phyloP scores from a whole-genome alignment of 1,284 basidiomycete species.

The Vanrija humicola region DNA sequence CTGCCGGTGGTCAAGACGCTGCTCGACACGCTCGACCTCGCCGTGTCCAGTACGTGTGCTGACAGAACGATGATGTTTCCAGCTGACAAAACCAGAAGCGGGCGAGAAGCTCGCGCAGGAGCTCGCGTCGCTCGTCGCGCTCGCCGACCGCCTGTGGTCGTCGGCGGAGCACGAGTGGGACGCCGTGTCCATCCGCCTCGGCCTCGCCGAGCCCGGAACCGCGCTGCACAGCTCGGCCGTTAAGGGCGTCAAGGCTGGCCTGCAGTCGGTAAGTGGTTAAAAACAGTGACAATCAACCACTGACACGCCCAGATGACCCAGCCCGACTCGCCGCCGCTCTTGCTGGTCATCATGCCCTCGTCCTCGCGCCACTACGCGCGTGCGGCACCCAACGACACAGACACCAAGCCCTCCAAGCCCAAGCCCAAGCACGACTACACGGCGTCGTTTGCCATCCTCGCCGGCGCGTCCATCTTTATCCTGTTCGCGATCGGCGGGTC shows the following conservation, averaged over 20 bases:
- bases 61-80: neutral
- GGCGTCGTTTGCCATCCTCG: constrained; percentile 39
- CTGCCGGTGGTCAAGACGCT: constrained; percentile 14
- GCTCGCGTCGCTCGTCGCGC: constrained; percentile 38
- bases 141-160: constrained; percentile 39
- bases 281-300: no score
- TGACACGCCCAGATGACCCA: constrained; percentile 32
- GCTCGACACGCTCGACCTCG: constrained; percentile 12
- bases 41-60: constrained; percentile 2
- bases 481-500: constrained; percentile 25
- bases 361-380: constrained; percentile 4
- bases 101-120: constrained; percentile 38
- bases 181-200: constrained; percentile 39
- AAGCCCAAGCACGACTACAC: constrained; percentile 35
- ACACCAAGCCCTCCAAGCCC: constrained; percentile 16
- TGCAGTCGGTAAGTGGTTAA: constrained; percentile 21
- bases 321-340: constrained; percentile 38
- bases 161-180: constrained; percentile 32
- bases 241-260: constrained; percentile 37
- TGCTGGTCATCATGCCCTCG: constrained; percentile 40
- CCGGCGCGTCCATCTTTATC: constrained; percentile 39
- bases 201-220: constrained; percentile 21
- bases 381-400: constrained; percentile 23
- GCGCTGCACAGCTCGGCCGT: constrained; percentile 40
- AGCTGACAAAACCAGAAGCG: constrained; percentile 28